A percentile compares a stretch with the other conserved stretches of the same genome.
Conservation (phyloP, 352 stramenopile genomes). For the Globisporangium radiosum region DNA sequence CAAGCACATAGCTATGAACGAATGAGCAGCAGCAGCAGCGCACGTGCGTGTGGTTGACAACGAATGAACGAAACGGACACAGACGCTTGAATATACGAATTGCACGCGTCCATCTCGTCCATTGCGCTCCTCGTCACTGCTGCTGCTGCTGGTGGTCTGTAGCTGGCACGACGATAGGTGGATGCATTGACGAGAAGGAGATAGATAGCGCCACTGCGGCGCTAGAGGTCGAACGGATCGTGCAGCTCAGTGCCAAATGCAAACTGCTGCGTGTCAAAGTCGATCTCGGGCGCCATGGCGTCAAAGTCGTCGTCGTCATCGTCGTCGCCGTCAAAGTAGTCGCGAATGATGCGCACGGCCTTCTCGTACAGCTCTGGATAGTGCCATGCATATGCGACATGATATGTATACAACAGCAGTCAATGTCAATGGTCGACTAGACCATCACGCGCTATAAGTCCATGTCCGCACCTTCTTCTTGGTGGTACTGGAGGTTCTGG, state of each 20-base stretch:
- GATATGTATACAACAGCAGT: not conserved
- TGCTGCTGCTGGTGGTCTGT: not conserved
- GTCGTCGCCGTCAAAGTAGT: slow-evolving; percentile 97
- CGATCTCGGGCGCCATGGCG: slow-evolving; percentile 42
- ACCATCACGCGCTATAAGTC: too few relatives aligned
- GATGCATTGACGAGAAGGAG: too few relatives aligned
- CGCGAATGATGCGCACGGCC: slow-evolving; percentile 93
- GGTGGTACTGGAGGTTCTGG: slow-evolving; percentile 96
- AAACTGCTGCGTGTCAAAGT: slow-evolving; percentile 49
- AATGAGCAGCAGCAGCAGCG: not conserved
- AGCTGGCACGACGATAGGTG: not conserved
- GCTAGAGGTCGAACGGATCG: slow-evolving; percentile 13
- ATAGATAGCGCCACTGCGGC: not conserved
- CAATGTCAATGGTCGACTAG: not conserved
- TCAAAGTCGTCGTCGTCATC: slow-evolving; percentile 94
- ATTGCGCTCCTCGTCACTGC: too few relatives aligned
- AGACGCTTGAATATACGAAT: too few relatives aligned
- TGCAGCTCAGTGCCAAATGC: slow-evolving; percentile 39
- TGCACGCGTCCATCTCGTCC: too few relatives aligned
- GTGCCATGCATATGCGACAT: not conserved
- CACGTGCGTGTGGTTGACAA: too few relatives aligned
- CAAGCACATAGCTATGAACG: too few relatives aligned
- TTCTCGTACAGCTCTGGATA: slow-evolving; percentile 88
- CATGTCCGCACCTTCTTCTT: slow-evolving; percentile 88
- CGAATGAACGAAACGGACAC: too few relatives aligned